Evolutionary conservation across 345 rosid species (phyloP), one percentile per base, ranked within the genome.

Genomic region (Sapria himalayana): DNA sequence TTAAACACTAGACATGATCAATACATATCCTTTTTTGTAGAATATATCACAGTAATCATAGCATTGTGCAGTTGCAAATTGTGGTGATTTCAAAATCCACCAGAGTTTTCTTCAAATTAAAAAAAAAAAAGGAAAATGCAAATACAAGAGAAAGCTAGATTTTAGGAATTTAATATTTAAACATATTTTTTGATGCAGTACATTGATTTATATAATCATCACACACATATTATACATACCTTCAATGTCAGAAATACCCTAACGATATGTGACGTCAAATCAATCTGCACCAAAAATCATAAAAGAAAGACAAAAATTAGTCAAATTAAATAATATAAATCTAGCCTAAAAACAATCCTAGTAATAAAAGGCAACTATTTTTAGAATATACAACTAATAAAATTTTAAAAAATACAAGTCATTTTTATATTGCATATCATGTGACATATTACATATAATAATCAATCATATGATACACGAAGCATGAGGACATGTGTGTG

Each of bases 251-350:
- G 61, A 70, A 60, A 91, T 51, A 72, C 73, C 60, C 64, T 80
- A 29, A 84, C 67, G 50, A 91, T 78, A 43, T 91, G 99, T 0
- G 94, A 71, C 55, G 60, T 66, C 67, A 84, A 60, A 70, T 91
- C 99, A 53, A 89, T 84, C 99, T 89, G 93, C 71, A 61, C 13
- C 57, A 25, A 41, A 33, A 45, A 60, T 53, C 22, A 33, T 39
- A 50, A 42, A 4, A 19, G 29, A 16, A 13, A 3, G 43, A 22
- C 32, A 46, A 19, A 18, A 25, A 43, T 49, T 50, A 45, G 34
- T n/a, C n/a, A n/a, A n/a, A n/a, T n/a, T n/a, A n/a, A n/a, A n/a
- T n/a, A n/a, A n/a, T n/a, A n/a, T n/a, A n/a, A n/a, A n/a, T n/a
- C n/a, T n/a, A n/a, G n/a, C n/a, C n/a, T n/a, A n/a, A n/a, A n/a